Conservation (phyloP, 805 yeast species). For the Wickerhamomyces bovis region DNA sequence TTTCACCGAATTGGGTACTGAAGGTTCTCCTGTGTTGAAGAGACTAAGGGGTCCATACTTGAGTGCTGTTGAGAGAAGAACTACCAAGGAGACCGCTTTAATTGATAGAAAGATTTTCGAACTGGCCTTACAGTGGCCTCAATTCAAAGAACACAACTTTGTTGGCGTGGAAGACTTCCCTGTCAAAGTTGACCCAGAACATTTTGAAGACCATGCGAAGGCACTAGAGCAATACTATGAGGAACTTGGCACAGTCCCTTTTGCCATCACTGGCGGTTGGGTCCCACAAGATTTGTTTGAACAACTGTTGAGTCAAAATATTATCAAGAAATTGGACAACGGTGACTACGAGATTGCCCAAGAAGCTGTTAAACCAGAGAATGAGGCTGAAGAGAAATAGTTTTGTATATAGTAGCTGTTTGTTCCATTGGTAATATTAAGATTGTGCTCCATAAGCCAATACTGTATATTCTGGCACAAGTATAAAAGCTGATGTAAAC, state of each 20-base stretch:
- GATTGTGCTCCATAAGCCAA: no score
- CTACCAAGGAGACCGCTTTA: slow-evolving; percentile 51
- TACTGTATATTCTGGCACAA: no score
- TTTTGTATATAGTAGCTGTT: background rate
- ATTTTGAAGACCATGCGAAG: slow-evolving; percentile 49
- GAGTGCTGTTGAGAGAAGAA: slow-evolving; percentile 53
- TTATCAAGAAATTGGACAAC: slow-evolving; percentile 53
- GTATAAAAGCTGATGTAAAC: background rate
- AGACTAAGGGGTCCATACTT: slow-evolving; percentile 58
- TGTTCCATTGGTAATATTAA: no score
- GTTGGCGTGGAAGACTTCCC: slow-evolving; percentile 53
- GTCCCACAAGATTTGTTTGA: slow-evolving; percentile 91
- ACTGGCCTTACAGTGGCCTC: slow-evolving; percentile 62
- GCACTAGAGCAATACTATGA: slow-evolving; percentile 63
- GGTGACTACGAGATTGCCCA: slow-evolving; percentile 40
- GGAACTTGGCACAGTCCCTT: slow-evolving; percentile 65
- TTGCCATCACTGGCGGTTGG: slow-evolving; percentile 92
- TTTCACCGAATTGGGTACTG: slow-evolving; percentile 67
- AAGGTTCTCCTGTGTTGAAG: slow-evolving; percentile 77
- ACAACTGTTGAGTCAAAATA: slow-evolving; percentile 58
- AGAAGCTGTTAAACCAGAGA: slow-evolving; percentile 1
- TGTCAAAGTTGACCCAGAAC: slow-evolving; percentile 50
- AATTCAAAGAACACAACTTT: slow-evolving; percentile 52
- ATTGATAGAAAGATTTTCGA: slow-evolving; percentile 64
- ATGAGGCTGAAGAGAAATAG: background rate